Percentiles rank a stretch among this genome's conserved stretches.
phyloP scores from a whole-genome alignment of 148 eudicot genomes.

The Suaeda aralocaspica region DNA sequence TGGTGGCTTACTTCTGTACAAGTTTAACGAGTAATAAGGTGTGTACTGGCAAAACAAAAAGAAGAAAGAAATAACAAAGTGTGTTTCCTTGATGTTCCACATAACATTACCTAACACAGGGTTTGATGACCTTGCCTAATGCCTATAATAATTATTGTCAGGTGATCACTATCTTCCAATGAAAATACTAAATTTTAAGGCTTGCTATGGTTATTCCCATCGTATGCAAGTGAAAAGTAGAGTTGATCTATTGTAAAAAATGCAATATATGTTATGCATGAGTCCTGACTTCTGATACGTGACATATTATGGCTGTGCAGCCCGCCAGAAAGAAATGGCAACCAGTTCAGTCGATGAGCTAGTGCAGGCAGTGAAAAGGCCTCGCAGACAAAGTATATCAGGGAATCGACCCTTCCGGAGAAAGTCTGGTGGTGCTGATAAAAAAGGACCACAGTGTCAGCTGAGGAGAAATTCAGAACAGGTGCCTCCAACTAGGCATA shows the following conservation, averaged over 20 bases:
- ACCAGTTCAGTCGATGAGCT: slow-evolving; percentile 74
- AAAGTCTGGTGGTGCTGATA: slow-evolving; percentile 44
- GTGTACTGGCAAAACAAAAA: no score
- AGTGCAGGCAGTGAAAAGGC: slow-evolving; percentile 79
- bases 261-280: slow-evolving; percentile 6
- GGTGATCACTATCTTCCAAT: not conserved
- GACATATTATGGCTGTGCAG: slow-evolving; percentile 28
- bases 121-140: no score
- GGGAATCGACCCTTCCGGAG: slow-evolving; percentile 54
- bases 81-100: no score
- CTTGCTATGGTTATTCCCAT: not conserved
- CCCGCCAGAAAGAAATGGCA: slow-evolving; percentile 94
- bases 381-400: slow-evolving; percentile 80
- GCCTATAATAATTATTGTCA: not conserved
- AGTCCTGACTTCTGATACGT: slow-evolving; percentile 9
- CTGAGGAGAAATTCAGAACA: slow-evolving; percentile 47
- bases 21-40: no score
- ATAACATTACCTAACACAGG: no score
- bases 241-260: not conserved
- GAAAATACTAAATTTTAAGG: not conserved
- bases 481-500: slow-evolving; percentile 47
- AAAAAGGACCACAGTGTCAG: slow-evolving; percentile 32
- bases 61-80: no score
- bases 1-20: no score
- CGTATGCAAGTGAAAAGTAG: not conserved